Evolutionary conservation across 768 basidiomycete genomes (phyloP), one percentile per base, ranked within the genome.

Genomic region (Solioccasus polychromus): DNA sequence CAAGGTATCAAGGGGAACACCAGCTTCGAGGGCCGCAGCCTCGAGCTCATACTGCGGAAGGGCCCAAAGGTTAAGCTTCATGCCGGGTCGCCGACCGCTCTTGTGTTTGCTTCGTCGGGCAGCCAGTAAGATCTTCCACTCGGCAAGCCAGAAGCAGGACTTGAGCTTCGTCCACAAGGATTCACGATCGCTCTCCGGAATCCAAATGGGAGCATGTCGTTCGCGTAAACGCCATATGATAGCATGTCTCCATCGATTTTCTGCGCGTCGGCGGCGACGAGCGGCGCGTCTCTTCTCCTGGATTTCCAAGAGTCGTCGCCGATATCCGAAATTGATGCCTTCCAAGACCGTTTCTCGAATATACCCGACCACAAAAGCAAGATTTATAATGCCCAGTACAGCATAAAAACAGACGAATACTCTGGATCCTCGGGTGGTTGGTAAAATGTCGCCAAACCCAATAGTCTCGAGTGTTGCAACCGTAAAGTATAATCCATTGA

Each of bases 401-500:
- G 79, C 70, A 50, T 84, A 86, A 45, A 78, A 51, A 58, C 79
- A 79, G 0, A 75, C 70, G 53, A 85, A 84, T 11, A 83, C 51
- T n/a, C 80, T 80, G 4, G 78, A 69, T 1, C 72, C 73, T 3
- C 77, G 67, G 2, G 71, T 67, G 3, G 35, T 42, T 3, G 87
- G 86, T 9, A 68, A 61, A 42, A 89, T 82, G 57, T 91, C 88
- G n/a, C 88, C 88, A 57, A 89, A 88, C 64, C 77, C 79, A 12
- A 83, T 73, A 7, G 80, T 85, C 61, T 89, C 85, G 48, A 91
- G 83, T 4, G 85, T 76, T 15, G 80, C 79, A 30, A 88, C 73
- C 8, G 82, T 79, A 57, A 89, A 90, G 59, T 89, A 91, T n/a
- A 92, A 70, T 1, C 80, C 82, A 58, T 88, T 71, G 54, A 90